Conservation (phyloP, 2,329 filamentous ascomycete genomes). For the Apiospora pterosperma region DNA sequence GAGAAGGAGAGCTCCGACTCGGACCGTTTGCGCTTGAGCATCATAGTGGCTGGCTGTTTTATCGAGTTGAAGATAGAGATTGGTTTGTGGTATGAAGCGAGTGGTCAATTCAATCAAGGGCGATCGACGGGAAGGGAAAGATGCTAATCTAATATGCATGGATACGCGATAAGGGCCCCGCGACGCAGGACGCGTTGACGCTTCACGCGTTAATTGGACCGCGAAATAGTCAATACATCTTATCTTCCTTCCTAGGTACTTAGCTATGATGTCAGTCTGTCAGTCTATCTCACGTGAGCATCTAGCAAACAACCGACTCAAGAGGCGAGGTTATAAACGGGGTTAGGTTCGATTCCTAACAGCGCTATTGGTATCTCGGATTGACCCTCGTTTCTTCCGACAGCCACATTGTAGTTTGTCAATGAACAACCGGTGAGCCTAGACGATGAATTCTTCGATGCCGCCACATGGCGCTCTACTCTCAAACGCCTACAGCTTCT, state of each 20-base stretch:
- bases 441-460: background rate
- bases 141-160: background rate
- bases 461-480: background rate
- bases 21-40: constrained; percentile 63
- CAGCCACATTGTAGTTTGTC: too few relatives aligned
- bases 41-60: background rate
- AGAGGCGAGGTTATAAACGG: too few relatives aligned
- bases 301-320: too few relatives aligned
- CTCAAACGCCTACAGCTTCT: background rate
- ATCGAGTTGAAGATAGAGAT: background rate
- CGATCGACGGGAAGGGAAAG: background rate
- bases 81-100: background rate
- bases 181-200: background rate
- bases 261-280: too few relatives aligned
- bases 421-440: background rate
- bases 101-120: background rate
- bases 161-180: background rate
- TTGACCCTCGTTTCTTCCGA: background rate
- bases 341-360: too few relatives aligned
- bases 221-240: background rate
- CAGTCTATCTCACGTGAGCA: too few relatives aligned
- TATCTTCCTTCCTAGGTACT: too few relatives aligned
- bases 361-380: too few relatives aligned
- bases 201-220: background rate
- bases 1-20: constrained; percentile 52